Evolutionary conservation across 371 early-diverging fungal species (phyloP), one percentile per base, ranked within the genome.

Genomic region (Syncephalastrum racemosum): DNA sequence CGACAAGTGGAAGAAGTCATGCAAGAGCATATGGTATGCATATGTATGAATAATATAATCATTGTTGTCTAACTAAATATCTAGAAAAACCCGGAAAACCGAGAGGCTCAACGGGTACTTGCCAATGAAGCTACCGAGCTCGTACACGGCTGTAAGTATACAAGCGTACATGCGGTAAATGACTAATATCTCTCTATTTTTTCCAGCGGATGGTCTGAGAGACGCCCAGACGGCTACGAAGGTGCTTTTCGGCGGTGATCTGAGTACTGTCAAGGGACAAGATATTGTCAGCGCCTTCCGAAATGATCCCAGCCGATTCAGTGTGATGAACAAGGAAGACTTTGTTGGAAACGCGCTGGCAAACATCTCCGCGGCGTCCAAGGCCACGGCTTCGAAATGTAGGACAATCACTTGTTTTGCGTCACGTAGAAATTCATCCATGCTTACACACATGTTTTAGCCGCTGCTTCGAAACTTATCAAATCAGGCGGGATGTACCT

Each of bases 101-200:
- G 89, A 49, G 10, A 75, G 6, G 93, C 91, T 3, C 96, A 97
- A 60, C 78, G 77, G 22, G 44, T 68, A 12, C 83, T 96, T 13
- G 96, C 97, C 0, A 73, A 75, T 22, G 92, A 95, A 68, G 89
- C 90, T 13, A 95, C 95, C 4, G 92, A 91, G 59, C 77, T 96
- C 18, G 89, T 95, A 4, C 97, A 96, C 67, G 97, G 97, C 51
- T 70, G 86, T 85, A 77, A 71, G 59, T 50, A 19, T 52, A 3
- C 15, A 45, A 24, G 15, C 15, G 10, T 53, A 15, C 22, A n/a
- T 47, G 14, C 10, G 8, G 31, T 14, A 16, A 18, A 20, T 15
- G 15, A 22, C 47, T 36, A 20, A 12, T 27, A 47, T 44, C 46
- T 61, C 10, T n/a, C n/a, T n/a, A n/a, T n/a, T 39, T 59, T 10